A percentile compares a stretch with the other conserved stretches of the same genome.
Conservation (phyloP, 2,329 filamentous ascomycete genomes). For the Epichloe typhina region DNA sequence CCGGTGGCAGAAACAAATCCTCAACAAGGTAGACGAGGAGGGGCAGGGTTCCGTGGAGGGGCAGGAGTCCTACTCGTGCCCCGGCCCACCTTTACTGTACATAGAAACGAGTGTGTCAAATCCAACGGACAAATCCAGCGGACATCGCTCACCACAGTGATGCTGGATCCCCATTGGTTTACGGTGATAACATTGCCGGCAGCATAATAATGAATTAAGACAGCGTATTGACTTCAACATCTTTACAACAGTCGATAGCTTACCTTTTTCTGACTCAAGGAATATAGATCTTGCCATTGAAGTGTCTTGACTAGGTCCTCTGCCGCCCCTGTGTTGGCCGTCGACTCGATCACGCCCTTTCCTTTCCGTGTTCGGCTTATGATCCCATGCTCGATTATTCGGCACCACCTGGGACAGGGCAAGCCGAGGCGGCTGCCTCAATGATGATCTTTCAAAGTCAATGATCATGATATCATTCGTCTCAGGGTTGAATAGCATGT, state of each 20-base stretch:
- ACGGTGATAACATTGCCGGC: too few relatives aligned
- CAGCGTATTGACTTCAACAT: rapidly evolving
- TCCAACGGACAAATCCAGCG: too few relatives aligned
- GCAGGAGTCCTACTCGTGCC: background rate
- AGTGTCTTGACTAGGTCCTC: background rate
- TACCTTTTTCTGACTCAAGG: background rate
- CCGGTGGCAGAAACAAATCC: background rate
- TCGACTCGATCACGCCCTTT: background rate
- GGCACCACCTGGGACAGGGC: background rate
- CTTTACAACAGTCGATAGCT: too few relatives aligned
- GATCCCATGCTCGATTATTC: background rate
- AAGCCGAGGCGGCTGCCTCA: background rate
- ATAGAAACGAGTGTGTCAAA: too few relatives aligned
- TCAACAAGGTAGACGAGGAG: background rate
- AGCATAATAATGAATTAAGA: too few relatives aligned
- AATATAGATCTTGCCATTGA: background rate
- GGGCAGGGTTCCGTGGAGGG: slow-evolving; percentile 2
- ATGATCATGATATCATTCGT: slow-evolving; percentile 16
- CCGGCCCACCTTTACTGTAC: too few relatives aligned
- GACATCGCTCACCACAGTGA: too few relatives aligned
- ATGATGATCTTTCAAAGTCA: slow-evolving; percentile 18
- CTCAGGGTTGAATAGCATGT: slow-evolving; percentile 16
- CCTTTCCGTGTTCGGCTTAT: background rate
- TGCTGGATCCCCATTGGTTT: too few relatives aligned
- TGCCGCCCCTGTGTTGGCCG: background rate